Base-by-base conservation (phyloP, 176 grass and related monocot genomes). In the Triticum dicoccoides region DNA sequence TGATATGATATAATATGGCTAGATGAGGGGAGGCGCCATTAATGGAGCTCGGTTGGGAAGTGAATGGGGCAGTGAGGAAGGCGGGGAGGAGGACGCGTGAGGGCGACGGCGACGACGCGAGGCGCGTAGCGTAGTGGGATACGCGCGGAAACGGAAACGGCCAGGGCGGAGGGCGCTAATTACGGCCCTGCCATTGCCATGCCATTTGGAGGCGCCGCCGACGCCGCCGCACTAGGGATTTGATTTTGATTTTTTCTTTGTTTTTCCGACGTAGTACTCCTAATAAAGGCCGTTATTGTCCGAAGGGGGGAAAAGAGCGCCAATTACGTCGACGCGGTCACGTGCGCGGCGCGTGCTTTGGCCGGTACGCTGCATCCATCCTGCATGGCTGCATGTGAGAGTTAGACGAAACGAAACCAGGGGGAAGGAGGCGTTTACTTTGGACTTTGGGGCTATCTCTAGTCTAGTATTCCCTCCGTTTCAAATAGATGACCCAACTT, bases 41-140 rank as follows among this genome's bases (percentile, higher is more conserved):
- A 93, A 93, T 93, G 91, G 73, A 90, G 85, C 82, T 80, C 88
- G 82, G 81, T 88, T 63, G 78, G 84, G 42, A 61, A 61, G 85
- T 66, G 85, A 18, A 51, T 15, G 24, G 8, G 25, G 44, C 24
- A 32, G 62, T 11, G 67, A n/a, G 51, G 12, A 37, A 37, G 35
- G 1, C 15, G 14, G 14, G 15, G 63, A 20, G 20, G 20, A 29
- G n/a, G 45, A 39, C 20, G 42, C 21, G 52, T 77, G 51, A 82
- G 11, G 74, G 20, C 0, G 72, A 66, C 61, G 69, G 54, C 37
- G 70, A 45, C 29, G 39, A 24, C 14, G 73, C 9, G 77, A 18
- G 30, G 41, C 33, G 41, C 41, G 41, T 44, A 44, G 30, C 68
- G 83, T n/a, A 41, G 70, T 65, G 62, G 69, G 69, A 41, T 24